These are phyloP conservation scores for Saturnispora ahearnii DNA, from an alignment of 805 yeast genomes.

Conservation along the genomic window DNA sequence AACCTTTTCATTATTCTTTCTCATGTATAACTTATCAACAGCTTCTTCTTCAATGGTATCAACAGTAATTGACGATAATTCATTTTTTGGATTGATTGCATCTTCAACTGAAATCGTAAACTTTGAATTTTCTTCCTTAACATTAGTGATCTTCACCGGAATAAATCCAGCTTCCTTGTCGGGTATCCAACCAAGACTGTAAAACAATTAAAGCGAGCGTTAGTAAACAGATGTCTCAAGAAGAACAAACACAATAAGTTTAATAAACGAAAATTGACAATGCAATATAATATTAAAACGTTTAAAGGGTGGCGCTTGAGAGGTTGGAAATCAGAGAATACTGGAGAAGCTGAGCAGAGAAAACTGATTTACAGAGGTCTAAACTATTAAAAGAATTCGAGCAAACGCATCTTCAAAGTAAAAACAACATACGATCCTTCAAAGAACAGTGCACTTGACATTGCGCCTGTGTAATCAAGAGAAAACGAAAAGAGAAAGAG, in stretches of 20 bases:
- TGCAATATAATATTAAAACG: too few relatives aligned
- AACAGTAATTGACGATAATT: slow-evolving; percentile 39
- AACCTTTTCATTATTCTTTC: slow-evolving; percentile 90
- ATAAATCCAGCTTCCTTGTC: slow-evolving; percentile 68
- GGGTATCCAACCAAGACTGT: slow-evolving; percentile 73
- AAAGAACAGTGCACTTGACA: slow-evolving; percentile 9
- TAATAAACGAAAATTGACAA: too few relatives aligned
- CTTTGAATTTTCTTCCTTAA: slow-evolving; percentile 34
- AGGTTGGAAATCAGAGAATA: background rate
- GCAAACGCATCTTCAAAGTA: background rate
- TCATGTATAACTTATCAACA: slow-evolving; percentile 60
- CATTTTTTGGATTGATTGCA: slow-evolving; percentile 37
- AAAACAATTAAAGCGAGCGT: background rate
- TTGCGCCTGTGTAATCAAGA: background rate
- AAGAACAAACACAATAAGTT: slow-evolving; percentile 9
- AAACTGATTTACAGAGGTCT: background rate
- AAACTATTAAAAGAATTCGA: background rate
- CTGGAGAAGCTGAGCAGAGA: background rate
- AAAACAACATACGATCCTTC: slow-evolving; percentile 7
- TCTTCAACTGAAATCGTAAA: slow-evolving; percentile 42
- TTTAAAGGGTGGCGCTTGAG: background rate
- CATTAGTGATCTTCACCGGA: slow-evolving; percentile 50
- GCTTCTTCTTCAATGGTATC: slow-evolving; percentile 42
- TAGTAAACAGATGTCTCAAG: slow-evolving; percentile 2
- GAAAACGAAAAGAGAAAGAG: background rate